Conservation (phyloP, 305 asterid genomes). For the Fraxinus dipetala region DNA sequence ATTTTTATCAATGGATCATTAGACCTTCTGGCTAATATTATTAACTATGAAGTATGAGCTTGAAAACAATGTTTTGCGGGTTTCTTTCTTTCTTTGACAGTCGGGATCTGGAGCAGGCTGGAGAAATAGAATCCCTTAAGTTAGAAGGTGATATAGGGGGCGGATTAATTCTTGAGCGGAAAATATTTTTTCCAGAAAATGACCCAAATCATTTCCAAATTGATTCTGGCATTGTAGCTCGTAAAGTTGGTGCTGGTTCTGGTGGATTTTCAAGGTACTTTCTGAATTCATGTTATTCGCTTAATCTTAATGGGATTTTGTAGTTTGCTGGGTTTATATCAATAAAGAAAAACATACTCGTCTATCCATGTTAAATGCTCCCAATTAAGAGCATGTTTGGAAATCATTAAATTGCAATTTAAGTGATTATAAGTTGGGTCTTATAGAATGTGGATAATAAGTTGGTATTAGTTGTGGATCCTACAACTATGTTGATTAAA, state of each 20-base stretch:
- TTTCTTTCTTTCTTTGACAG: conserved; percentile 30
- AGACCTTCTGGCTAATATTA: background rate
- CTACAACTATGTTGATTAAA: background rate
- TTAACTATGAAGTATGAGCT: background rate
- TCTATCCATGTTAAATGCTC: background rate
- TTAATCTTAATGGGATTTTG: conserved; percentile 5
- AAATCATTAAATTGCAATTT: background rate
- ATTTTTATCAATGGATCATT: background rate
- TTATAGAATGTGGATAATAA: background rate
- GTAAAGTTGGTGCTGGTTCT: conserved; percentile 90
- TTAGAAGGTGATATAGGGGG: conserved; percentile 93
- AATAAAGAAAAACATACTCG: background rate
- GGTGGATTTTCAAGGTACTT: conserved; percentile 92
- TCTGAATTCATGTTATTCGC: background rate
- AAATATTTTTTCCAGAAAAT: conserved; percentile 57
- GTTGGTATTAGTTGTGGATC: background rate
- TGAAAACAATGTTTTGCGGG: background rate
- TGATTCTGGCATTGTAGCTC: conserved; percentile 72
- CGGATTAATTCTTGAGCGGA: conserved; percentile 64
- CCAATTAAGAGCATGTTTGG: background rate
- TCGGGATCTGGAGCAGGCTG: conserved; percentile 77
- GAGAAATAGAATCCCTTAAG: conserved; percentile 70
- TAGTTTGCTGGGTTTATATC: background rate
- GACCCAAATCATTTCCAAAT: conserved; percentile 51
- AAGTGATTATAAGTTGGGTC: background rate